A percentile compares a stretch with the other conserved stretches of the same genome.
These are phyloP conservation scores for Boletus subparvulus DNA, from an alignment of 768 basidiomycete genomes.

Conservation along the genomic window DNA sequence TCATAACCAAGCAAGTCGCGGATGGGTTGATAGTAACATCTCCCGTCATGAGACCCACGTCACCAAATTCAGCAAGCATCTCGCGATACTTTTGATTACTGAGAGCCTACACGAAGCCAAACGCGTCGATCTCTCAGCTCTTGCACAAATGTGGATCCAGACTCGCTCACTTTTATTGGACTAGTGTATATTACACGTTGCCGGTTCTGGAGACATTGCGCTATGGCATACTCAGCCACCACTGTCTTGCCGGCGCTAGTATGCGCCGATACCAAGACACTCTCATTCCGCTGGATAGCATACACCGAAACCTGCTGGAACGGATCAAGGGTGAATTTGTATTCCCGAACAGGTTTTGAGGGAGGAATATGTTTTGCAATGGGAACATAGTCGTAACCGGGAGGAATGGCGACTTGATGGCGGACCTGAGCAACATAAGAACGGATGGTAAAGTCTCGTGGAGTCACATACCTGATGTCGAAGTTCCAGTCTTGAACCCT, in stretches of 20 bases:
- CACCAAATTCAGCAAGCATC: conserved; percentile 94
- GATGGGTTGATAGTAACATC: conserved; percentile 99
- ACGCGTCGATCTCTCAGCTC: conserved; percentile 12
- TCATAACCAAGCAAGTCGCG: conserved; percentile 98
- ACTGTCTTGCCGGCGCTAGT: conserved; percentile 99
- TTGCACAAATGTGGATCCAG: conserved; percentile 9
- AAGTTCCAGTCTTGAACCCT: conserved; percentile 70
- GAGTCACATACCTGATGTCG: conserved; percentile 60
- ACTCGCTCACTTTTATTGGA: conserved; percentile 89
- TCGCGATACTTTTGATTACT: conserved; percentile 99
- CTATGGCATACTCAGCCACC: conserved; percentile 99
- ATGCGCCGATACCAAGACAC: conserved; percentile 96
- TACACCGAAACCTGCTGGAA: conserved; percentile 95
- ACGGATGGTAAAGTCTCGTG: neutral
- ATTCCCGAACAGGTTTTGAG: conserved; percentile 85
- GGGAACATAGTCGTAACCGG: conserved; percentile 85
- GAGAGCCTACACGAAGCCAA: conserved; percentile 63
- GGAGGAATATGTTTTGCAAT: conserved; percentile 91
- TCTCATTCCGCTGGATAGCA: conserved; percentile 96
- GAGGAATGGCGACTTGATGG: conserved; percentile 95
- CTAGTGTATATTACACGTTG: conserved; percentile 98
- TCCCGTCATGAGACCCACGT: conserved; percentile 98
- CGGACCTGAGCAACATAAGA: conserved; percentile 58
- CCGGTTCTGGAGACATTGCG: conserved; percentile 89
- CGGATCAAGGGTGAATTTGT: conserved; percentile 96